phyloP scores from a whole-genome alignment of 2,329 filamentous ascomycete species.

The Onygenales sp. region DNA sequence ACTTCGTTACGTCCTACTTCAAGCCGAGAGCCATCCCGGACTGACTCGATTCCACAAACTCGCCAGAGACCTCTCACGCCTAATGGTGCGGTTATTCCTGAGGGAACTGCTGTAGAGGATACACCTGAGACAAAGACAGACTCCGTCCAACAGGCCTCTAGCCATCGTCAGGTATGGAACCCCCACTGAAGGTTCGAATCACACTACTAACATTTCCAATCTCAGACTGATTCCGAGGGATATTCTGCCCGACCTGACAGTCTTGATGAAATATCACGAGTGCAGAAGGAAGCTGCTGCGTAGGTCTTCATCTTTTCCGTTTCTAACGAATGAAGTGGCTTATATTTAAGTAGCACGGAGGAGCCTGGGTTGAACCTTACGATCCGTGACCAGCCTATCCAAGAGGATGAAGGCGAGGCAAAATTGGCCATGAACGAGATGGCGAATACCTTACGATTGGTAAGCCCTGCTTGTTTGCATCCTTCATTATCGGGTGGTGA shows the following conservation, averaged over 20 bases:
- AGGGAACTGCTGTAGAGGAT: background rate
- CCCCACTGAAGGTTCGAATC: background rate
- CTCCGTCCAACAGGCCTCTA: background rate
- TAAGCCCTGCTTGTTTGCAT: slow-evolving; percentile 16
- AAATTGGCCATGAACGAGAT: slow-evolving; percentile 39
- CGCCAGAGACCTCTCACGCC: background rate
- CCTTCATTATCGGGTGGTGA: background rate
- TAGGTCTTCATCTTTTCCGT: slow-evolving; percentile 13
- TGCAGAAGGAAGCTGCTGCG: slow-evolving; percentile 35
- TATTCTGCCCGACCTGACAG: slow-evolving; percentile 31
- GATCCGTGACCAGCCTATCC: slow-evolving; percentile 40
- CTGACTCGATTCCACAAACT: background rate
- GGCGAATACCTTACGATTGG: slow-evolving; percentile 39
- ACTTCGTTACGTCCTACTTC: slow-evolving; percentile 6
- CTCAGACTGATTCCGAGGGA: slow-evolving; percentile 30
- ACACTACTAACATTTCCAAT: slow-evolving; percentile 9
- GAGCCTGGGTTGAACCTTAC: slow-evolving; percentile 37
- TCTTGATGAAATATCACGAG: slow-evolving; percentile 35
- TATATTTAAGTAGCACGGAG: slow-evolving; percentile 25
- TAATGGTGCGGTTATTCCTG: background rate
- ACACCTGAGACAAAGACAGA: background rate
- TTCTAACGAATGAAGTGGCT: slow-evolving; percentile 5
- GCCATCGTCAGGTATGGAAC: background rate
- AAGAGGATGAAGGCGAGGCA: slow-evolving; percentile 41
- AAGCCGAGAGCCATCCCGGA: background rate